Evolutionary conservation across 371 early-diverging fungal genomes (phyloP).

Genomic region (Mucor piriformis): DNA sequence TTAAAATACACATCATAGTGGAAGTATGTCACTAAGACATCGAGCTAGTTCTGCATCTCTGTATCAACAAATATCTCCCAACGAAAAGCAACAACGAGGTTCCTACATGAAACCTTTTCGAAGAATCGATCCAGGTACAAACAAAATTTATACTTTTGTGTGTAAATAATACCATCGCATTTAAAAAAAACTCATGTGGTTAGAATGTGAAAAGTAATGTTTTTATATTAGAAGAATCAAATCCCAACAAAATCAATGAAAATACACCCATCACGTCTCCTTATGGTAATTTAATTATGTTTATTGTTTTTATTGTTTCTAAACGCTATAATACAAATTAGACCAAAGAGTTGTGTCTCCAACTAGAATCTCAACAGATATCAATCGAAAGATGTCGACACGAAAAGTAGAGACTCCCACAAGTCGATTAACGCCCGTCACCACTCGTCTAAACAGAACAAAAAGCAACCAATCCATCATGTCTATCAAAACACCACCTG

Average conservation of each 20-base stretch:
- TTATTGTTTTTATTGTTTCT: background rate
- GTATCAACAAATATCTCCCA: constrained; percentile 3
- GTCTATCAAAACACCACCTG: background rate
- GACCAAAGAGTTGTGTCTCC: background rate
- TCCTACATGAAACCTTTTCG: constrained; percentile 14
- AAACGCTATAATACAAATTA: background rate
- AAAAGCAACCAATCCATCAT: background rate
- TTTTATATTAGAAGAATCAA: constrained; percentile 8
- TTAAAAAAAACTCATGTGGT: constrained; percentile 5
- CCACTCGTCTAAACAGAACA: background rate
- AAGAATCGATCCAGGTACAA: constrained; percentile 19
- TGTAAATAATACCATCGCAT: background rate
- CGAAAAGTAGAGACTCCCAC: background rate
- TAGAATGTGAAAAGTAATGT: background rate
- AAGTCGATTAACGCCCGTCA: background rate
- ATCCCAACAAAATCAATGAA: background rate
- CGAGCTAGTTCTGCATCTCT: constrained; percentile 24
- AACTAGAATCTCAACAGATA: background rate
- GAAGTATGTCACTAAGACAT: constrained; percentile 12
- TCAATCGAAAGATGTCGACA: background rate
- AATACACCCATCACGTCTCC: background rate
- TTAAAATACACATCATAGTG: background rate
- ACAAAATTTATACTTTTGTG: too few species aligned
- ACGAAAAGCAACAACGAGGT: background rate
- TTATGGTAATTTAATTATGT: background rate